These are phyloP conservation scores for Boletus semigastroideus DNA, from an alignment of 1,284 basidiomycete genomes.

Conservation along the genomic window DNA sequence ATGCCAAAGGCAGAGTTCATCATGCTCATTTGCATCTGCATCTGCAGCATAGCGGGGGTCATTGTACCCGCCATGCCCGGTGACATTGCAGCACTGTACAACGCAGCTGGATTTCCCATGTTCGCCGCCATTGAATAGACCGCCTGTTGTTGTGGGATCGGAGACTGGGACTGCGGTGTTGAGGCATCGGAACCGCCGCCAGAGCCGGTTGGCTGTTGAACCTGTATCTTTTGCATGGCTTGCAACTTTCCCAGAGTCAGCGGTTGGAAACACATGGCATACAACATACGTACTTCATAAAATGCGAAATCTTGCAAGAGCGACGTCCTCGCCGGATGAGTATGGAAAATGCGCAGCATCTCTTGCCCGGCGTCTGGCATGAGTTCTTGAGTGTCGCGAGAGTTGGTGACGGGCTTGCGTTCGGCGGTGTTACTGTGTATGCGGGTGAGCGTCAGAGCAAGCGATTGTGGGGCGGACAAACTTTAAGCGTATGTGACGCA, in stretches of 20 bases:
- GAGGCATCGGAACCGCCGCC: constrained; percentile 38
- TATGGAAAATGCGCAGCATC: constrained; percentile 91
- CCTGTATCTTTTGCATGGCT: constrained; percentile 73
- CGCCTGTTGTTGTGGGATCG: constrained; percentile 39
- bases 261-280: not conserved
- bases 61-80: constrained; percentile 33
- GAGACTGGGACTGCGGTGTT: constrained; percentile 36
- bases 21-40: constrained; percentile 70
- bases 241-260: constrained; percentile 53
- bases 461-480: constrained; percentile 36
- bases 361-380: constrained; percentile 92
- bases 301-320: constrained; percentile 93
- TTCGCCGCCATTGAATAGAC: constrained; percentile 37
- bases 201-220: constrained; percentile 44
- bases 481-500: constrained; percentile 85
- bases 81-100: constrained; percentile 33
- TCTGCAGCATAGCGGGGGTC: constrained; percentile 47
- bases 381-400: constrained; percentile 88
- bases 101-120: constrained; percentile 52
- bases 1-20: constrained; percentile 49
- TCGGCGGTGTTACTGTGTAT: constrained; percentile 86
- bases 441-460: constrained; percentile 21
- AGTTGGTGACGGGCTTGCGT: constrained; percentile 94
- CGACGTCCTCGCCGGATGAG: constrained; percentile 87
- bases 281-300: constrained; percentile 67